Evolutionary conservation across 108 stramenopile genomes (phyloP).

Genomic region (Stephanodiscus triporus): DNA sequence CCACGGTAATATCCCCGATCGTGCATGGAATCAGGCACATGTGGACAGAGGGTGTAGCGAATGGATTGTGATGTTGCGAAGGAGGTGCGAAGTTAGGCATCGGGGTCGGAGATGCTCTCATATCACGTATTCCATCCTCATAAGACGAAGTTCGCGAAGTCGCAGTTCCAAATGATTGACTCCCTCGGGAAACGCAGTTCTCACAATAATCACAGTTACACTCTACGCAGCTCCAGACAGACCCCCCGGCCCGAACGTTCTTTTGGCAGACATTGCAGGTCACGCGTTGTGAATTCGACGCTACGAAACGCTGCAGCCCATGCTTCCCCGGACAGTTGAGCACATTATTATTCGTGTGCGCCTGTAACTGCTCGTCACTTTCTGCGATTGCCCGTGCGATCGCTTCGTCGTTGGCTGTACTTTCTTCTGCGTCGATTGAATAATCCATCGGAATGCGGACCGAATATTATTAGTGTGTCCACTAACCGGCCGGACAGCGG

Average conservation of each 20-base stretch:
- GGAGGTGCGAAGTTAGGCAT: slow-evolving; percentile 18
- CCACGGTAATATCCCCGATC: slow-evolving; percentile 57
- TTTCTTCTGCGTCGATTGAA: not conserved
- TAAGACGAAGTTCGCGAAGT: not conserved
- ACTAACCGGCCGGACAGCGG: too few species aligned
- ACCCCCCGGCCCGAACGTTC: slow-evolving; percentile 12
- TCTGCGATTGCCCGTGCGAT: slow-evolving; percentile 55
- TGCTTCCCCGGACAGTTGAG: slow-evolving; percentile 40
- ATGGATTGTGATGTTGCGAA: slow-evolving; percentile 23
- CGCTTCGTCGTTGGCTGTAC: slow-evolving; percentile 49
- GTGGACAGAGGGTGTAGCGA: slow-evolving; percentile 28
- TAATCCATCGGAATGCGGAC: too few species aligned
- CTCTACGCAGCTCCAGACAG: slow-evolving; percentile 38
- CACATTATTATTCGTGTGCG: not conserved
- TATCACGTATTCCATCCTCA: slow-evolving; percentile 1
- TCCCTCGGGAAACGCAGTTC: slow-evolving; percentile 19
- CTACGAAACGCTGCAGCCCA: slow-evolving; percentile 30
- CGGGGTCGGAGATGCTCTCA: not conserved
- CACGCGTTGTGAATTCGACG: slow-evolving; percentile 35
- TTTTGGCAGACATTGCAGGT: slow-evolving; percentile 40
- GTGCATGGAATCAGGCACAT: slow-evolving; percentile 63
- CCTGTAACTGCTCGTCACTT: slow-evolving; percentile 22
- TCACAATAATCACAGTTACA: slow-evolving; percentile 48
- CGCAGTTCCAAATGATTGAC: not conserved
- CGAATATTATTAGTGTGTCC: too few species aligned